These are phyloP conservation scores for Penicillium silybi DNA, from an alignment of 495 filamentous ascomycete species.

Conservation along the genomic window DNA sequence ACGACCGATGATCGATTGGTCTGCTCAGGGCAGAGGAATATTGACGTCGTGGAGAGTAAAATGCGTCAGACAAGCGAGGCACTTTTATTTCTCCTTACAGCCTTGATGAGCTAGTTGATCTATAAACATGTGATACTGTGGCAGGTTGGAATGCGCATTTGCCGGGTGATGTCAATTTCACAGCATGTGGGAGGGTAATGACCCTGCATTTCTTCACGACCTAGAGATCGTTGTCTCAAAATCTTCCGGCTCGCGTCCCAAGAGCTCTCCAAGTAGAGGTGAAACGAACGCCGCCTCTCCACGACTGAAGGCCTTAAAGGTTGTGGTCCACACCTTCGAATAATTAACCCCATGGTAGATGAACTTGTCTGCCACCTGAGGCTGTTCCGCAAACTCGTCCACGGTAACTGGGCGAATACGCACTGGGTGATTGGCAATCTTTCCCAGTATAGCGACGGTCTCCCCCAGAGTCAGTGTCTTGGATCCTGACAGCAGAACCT, in stretches of 20 bases:
- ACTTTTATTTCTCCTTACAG: not conserved
- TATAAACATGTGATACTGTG: not conserved
- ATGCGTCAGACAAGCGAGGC: slow-evolving; percentile 1
- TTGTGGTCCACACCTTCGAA: slow-evolving; percentile 24
- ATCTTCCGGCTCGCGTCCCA: not conserved
- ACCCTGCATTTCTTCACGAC: too few relatives aligned
- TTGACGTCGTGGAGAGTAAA: slow-evolving; percentile 14
- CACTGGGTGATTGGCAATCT: slow-evolving; percentile 22
- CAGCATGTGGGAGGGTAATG: too few relatives aligned
- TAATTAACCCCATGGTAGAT: slow-evolving; percentile 21
- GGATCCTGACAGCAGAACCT: too few relatives aligned
- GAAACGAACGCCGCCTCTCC: slow-evolving; percentile 28
- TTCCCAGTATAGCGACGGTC: slow-evolving; percentile 28
- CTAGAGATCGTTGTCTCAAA: not conserved
- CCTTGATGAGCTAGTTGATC: slow-evolving; percentile 1
- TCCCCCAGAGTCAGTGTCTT: too few relatives aligned
- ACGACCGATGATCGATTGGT: slow-evolving; percentile 17
- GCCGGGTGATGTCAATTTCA: too few relatives aligned
- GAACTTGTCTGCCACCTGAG: slow-evolving; percentile 21
- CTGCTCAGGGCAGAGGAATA: slow-evolving; percentile 15
- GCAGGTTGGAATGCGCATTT: too few relatives aligned
- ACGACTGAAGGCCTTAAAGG: slow-evolving; percentile 35
- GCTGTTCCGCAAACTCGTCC: slow-evolving; percentile 34
- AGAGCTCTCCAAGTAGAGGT: not conserved
- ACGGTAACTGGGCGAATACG: slow-evolving; percentile 28